phyloP scores from a whole-genome alignment of 164 flowering plant species.

The Akebia trifoliata region DNA sequence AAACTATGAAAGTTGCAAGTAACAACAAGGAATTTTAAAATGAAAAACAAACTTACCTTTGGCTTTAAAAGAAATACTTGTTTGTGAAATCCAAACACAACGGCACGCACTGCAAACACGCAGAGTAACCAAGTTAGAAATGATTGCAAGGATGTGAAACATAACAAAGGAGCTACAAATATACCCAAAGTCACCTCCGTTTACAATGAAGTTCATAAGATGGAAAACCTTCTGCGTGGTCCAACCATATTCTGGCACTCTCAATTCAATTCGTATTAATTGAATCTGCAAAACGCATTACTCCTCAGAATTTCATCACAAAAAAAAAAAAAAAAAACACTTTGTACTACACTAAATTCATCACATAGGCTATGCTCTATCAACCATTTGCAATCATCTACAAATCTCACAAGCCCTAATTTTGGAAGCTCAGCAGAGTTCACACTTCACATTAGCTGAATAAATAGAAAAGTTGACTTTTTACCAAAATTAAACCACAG shows the following conservation, averaged over 20 bases:
- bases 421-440: too few species aligned
- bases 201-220: conserved; percentile 93
- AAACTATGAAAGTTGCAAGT: background rate
- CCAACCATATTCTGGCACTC: conserved; percentile 98
- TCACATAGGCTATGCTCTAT: too few species aligned
- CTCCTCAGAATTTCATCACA: background rate
- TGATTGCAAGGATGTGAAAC: background rate
- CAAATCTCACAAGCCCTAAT: too few species aligned
- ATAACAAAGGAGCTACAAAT: background rate
- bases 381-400: too few species aligned
- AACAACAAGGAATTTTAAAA: background rate
- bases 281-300: conserved; percentile 54
- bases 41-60: conserved; percentile 40
- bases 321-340: background rate
- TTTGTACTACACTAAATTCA: too few species aligned
- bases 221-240: conserved; percentile 98
- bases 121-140: background rate
- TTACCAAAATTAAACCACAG: background rate
- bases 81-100: conserved; percentile 86
- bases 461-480: background rate
- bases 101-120: conserved; percentile 72
- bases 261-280: conserved; percentile 71
- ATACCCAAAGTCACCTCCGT: conserved; percentile 62
- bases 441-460: background rate
- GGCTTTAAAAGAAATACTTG: conserved; percentile 67